Conservation (phyloP, 352 stramenopile species). For the Blastocystis sp. region DNA sequence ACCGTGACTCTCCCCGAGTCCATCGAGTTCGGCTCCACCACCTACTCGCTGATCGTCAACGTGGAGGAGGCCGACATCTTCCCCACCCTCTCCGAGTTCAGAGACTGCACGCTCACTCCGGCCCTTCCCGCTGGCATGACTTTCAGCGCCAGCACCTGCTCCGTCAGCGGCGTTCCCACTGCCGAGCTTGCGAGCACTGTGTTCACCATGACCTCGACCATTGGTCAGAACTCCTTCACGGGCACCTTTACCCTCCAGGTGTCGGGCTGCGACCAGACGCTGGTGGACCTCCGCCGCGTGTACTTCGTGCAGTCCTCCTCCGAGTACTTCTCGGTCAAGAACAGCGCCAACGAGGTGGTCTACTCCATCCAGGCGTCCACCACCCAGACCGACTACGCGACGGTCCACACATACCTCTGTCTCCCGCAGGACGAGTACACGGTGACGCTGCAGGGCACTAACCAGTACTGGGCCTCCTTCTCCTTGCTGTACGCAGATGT, state of each 20-base stretch:
- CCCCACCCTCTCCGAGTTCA: conserved; percentile 8
- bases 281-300: conserved; percentile 1
- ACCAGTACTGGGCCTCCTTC: background rate
- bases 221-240: background rate
- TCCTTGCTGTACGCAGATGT: conserved; percentile 43
- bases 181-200: background rate
- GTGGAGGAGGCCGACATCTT: conserved; percentile 4
- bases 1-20: background rate
- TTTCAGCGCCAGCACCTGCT: background rate
- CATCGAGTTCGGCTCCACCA: background rate
- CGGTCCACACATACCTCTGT: background rate
- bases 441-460: background rate
- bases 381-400: background rate
- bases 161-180: background rate
- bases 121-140: conserved; percentile 3
- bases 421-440: background rate
- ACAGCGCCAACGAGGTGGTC: conserved; percentile 9
- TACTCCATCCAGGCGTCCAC: background rate
- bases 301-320: background rate
- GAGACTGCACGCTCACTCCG: background rate
- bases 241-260: conserved; percentile 13
- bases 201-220: background rate
- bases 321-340: background rate
- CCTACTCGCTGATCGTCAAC: background rate
- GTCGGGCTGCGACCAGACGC: background rate